A percentile compares a stretch with the other conserved stretches of the same genome.
Conservation (phyloP, 2,329 filamentous ascomycete species). For the Penicillium sp. region DNA sequence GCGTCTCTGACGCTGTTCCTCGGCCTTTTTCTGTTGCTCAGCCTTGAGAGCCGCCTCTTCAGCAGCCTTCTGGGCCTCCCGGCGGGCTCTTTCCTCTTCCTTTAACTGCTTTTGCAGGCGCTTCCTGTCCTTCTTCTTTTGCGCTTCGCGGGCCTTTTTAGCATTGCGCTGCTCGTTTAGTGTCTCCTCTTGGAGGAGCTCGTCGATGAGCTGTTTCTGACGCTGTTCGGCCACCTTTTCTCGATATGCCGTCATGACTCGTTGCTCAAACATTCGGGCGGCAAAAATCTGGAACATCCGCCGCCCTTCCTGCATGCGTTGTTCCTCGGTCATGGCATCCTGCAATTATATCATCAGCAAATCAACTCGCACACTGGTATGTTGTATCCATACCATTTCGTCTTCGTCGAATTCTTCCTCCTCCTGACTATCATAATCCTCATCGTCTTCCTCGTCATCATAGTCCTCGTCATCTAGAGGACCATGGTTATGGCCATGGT, state of each 20-base stretch:
- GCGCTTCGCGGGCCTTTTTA: conserved; percentile 89
- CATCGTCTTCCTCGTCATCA: conserved; percentile 67
- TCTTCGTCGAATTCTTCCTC: conserved; percentile 64
- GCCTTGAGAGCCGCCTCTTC: conserved; percentile 75
- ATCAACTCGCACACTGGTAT: background rate
- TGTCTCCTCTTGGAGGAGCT: conserved; percentile 79
- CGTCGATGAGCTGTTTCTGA: conserved; percentile 83
- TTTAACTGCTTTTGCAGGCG: conserved; percentile 80
- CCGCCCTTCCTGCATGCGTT: conserved; percentile 97
- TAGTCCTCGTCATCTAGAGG: conserved; percentile 71
- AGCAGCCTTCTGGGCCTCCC: conserved; percentile 82
- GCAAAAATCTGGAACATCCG: conserved; percentile 99
- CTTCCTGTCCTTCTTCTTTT: conserved; percentile 93
- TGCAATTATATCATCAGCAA: conserved; percentile 49
- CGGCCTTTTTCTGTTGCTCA: conserved; percentile 71
- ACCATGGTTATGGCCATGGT: conserved; percentile 71
- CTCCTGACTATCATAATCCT: conserved; percentile 60
- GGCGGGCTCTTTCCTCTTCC: conserved; percentile 85
- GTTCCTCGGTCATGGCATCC: conserved; percentile 96
- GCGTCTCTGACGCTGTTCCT: conserved; percentile 74
- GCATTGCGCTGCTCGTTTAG: conserved; percentile 75
- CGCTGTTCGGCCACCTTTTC: conserved; percentile 94
- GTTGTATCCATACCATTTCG: conserved; percentile 53
- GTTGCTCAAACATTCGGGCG: conserved; percentile 97
- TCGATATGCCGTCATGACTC: conserved; percentile 93